Conservation (phyloP, 768 basidiomycete genomes). For the Lactarius sanguifluus region DNA sequence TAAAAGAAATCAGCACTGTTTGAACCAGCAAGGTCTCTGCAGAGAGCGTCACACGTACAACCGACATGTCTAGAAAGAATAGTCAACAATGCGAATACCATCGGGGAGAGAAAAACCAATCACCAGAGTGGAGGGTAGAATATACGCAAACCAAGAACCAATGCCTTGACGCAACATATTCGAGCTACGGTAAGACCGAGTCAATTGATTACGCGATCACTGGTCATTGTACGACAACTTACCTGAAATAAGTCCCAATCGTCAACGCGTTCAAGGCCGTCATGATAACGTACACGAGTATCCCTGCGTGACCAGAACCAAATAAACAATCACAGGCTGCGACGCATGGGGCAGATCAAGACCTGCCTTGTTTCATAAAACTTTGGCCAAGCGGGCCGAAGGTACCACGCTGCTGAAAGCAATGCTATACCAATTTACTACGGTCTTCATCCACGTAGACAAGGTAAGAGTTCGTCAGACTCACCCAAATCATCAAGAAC, state of each 20-base stretch:
- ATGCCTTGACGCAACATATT: conserved; percentile 11
- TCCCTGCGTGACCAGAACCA: conserved; percentile 16
- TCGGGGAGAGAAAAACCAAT: background rate
- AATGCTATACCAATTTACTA: conserved; percentile 14
- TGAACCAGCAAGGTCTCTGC: background rate
- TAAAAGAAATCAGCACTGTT: conserved; percentile 3
- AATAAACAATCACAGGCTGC: conserved; percentile 1
- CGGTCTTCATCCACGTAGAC: background rate
- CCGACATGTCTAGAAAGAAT: conserved; percentile 21
- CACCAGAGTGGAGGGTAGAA: conserved; percentile 26
- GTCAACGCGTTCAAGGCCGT: conserved; percentile 27
- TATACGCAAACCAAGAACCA: conserved; percentile 28
- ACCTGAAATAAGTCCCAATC: conserved; percentile 27
- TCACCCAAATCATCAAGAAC: conserved; percentile 17
- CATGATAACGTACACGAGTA: conserved; percentile 27
- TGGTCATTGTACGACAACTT: background rate
- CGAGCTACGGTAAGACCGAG: conserved; percentile 2
- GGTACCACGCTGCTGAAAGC: conserved; percentile 19
- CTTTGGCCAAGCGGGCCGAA: conserved; percentile 21
- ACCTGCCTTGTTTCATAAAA: conserved; percentile 27
- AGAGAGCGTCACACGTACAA: conserved; percentile 13
- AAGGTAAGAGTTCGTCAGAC: background rate
- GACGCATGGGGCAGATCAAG: background rate
- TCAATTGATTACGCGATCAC: conserved; percentile 1
- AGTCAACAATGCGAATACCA: background rate